These are phyloP conservation scores for Hypoxylon sp. DNA, from an alignment of 2,329 filamentous ascomycete genomes.

Conservation along the genomic window DNA sequence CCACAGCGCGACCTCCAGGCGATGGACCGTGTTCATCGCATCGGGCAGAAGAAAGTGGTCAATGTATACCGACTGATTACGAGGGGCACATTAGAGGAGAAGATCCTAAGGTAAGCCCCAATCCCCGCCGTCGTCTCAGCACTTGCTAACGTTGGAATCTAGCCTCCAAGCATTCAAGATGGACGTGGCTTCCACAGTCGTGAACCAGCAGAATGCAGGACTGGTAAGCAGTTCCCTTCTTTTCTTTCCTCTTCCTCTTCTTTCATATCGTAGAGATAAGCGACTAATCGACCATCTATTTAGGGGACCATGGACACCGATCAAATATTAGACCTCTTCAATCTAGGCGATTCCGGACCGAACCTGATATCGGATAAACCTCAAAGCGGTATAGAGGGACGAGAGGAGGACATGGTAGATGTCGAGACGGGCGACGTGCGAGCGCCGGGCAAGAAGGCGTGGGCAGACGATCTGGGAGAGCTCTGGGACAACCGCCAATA, in stretches of 20 bases:
- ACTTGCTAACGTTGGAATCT: constrained; percentile 15
- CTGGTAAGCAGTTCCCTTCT: constrained; percentile 52
- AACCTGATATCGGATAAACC: constrained; percentile 69
- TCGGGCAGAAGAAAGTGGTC: constrained; percentile 99
- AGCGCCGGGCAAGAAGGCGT: constrained; percentile 95
- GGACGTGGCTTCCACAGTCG: constrained; percentile 95
- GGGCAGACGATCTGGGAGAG: constrained; percentile 93
- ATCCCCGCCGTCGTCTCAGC: neutral
- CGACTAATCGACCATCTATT: constrained; percentile 29
- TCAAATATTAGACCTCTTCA: constrained; percentile 97
- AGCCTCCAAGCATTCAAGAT: constrained; percentile 98
- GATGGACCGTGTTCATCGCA: constrained; percentile 98
- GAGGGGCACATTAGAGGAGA: constrained; percentile 94
- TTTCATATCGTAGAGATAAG: neutral
- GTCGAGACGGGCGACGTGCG: constrained; percentile 89
- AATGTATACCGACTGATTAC: constrained; percentile 98
- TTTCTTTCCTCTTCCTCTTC: neutral
- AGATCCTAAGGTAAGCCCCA: constrained; percentile 74
- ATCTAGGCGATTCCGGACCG: constrained; percentile 79
- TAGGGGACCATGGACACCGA: constrained; percentile 91
- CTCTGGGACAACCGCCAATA: constrained; percentile 98
- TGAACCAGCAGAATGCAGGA: constrained; percentile 98
- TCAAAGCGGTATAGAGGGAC: constrained; percentile 64
- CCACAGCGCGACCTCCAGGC: constrained; percentile 98
- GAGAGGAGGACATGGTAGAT: constrained; percentile 89